phyloP scores from a whole-genome alignment of 1,284 basidiomycete species.

The Apiotrichum siamense region DNA sequence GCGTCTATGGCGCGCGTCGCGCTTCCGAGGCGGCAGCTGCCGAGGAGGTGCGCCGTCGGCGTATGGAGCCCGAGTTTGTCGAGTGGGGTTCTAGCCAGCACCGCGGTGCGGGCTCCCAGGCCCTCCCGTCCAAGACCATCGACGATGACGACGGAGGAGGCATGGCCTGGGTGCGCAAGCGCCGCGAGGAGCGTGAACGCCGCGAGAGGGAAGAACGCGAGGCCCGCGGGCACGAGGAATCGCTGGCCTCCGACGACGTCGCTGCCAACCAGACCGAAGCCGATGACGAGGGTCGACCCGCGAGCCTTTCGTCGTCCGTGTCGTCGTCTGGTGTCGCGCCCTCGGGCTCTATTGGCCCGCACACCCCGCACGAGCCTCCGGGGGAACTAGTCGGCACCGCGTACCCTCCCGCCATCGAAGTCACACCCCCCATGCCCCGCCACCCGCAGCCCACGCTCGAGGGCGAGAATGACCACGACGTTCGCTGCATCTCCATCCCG shows the following conservation, averaged over 20 bases:
- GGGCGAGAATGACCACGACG: constrained; percentile 10
- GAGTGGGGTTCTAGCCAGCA: constrained; percentile 38
- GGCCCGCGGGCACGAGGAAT: constrained; percentile 9
- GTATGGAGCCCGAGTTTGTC: constrained; percentile 41
- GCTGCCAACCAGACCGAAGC: not conserved
- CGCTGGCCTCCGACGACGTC: not conserved
- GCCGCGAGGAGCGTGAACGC: constrained; percentile 40
- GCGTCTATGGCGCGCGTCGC: constrained; percentile 44
- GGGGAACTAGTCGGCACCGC: constrained; percentile 7
- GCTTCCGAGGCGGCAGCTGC: constrained; percentile 34
- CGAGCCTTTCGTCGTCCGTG: constrained; percentile 5
- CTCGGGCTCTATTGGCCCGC: not conserved
- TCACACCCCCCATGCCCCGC: constrained; percentile 1
- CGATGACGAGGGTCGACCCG: not conserved
- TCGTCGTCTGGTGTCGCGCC: constrained; percentile 1
- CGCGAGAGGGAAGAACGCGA: constrained; percentile 24
- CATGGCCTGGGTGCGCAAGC: constrained; percentile 45
- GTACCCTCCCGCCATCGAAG: constrained; percentile 2
- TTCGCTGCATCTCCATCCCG: constrained; percentile 16
- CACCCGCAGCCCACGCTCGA: not conserved
- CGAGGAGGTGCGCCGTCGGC: constrained; percentile 22
- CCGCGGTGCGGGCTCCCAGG: not conserved
- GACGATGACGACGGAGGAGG: constrained; percentile 46
- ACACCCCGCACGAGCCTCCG: constrained; percentile 10
- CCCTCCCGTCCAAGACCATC: not conserved